Evolutionary conservation across 2,329 filamentous ascomycete species (phyloP), one percentile per base, ranked within the genome.

Genomic region (Cadophora sp.): DNA sequence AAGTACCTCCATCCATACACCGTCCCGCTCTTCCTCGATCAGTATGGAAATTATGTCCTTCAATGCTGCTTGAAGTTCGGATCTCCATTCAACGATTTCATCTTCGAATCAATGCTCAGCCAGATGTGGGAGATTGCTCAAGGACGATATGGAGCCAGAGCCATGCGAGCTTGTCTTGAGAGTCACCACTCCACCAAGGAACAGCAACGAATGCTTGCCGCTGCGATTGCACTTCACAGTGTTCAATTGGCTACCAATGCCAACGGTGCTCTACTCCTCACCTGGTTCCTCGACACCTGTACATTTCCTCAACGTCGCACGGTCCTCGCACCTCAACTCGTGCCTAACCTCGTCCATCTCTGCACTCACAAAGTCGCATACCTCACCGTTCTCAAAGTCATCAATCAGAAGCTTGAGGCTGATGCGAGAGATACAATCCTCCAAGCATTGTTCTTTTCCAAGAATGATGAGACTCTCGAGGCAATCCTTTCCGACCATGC

Each of bases 351-450:
- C 39, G 94, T 97, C 27, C 93, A 97, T 77, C 86, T 99, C 7
- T 98, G 96, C 84, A 98, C 96, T 0, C 96, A 99, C 84, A 98
- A 98, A 84, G 95, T 99, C 65, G 96, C 96, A 0, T 98, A 98
- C 76, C 84, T 98, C 68, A 99, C 96, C 0, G 95, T 99, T 0
- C 84, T 99, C 66, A 99, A 99, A 83, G 94, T 98, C 60, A 97
- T 99, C 80, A 99, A 99, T 78, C 96, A 99, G 80, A 94, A 97
- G 77, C 92, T 94, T 41, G 96, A 99, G 80, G 86, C 92, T 0
- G 95, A 98, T 69, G 96, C 96, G 3, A 89, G 96, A 14, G 95
- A 99, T 76, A 91, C 88, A 58, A 93, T 99, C 47, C 84, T 98
- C 48, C 91, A 93, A 78, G 94, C 95, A 1, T 83, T 99, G 41